phyloP scores from a whole-genome alignment of 331 rosid species.

The Saraca asoca region DNA sequence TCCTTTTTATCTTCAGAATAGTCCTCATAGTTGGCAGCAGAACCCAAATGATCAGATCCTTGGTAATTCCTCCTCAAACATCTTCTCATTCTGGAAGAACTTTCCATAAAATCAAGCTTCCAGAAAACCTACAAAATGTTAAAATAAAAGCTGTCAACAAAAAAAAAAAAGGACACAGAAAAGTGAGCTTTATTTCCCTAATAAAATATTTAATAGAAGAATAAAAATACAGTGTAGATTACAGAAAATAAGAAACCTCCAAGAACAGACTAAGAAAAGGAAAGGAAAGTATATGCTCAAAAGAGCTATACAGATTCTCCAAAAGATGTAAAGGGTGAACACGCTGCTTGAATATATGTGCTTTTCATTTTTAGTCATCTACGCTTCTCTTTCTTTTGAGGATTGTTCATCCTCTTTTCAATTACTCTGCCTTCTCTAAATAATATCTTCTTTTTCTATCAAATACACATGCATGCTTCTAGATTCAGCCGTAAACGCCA shows the following conservation, averaged over 20 bases:
- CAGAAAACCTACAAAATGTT: slow-evolving; percentile 67
- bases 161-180: slow-evolving; percentile 2
- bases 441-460: no score
- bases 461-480: no score
- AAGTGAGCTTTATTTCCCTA: background rate
- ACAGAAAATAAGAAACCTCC: slow-evolving; percentile 27
- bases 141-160: slow-evolving; percentile 30
- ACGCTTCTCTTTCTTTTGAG: no score
- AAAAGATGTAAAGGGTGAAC: background rate
- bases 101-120: slow-evolving; percentile 97
- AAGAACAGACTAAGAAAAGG: slow-evolving; percentile 9
- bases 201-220: slow-evolving; percentile 24
- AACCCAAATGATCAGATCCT: slow-evolving; percentile 92
- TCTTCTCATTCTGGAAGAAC: slow-evolving; percentile 87
- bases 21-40: slow-evolving; percentile 84
- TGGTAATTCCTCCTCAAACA: slow-evolving; percentile 76
- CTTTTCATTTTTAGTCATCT: no score
- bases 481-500: slow-evolving; percentile 11
- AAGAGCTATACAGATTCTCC: background rate
- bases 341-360: background rate
- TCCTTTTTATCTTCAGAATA: slow-evolving; percentile 45
- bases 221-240: background rate
- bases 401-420: no score
- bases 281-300: slow-evolving; percentile 22
- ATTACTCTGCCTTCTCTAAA: no score